Evolutionary conservation across 1,284 basidiomycete species (phyloP).

Genomic region (Jaminaea rosea): DNA sequence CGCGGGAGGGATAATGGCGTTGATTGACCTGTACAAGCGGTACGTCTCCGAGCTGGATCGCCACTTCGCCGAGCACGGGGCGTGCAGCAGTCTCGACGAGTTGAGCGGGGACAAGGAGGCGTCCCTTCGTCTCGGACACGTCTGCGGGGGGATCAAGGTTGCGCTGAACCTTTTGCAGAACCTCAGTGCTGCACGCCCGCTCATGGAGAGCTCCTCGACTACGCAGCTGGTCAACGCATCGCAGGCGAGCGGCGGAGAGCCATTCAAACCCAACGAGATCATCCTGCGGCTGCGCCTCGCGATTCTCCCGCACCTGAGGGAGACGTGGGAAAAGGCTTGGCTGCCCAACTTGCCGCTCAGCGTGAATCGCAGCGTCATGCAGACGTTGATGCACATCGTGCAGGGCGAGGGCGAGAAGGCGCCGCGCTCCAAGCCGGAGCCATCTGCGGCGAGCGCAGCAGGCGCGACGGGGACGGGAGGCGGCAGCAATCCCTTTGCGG

Average conservation of each 20-base stretch:
- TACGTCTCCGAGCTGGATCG: constrained; percentile 58
- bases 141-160: constrained; percentile 71
- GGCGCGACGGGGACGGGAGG: constrained; percentile 8
- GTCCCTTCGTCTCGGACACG: constrained; percentile 53
- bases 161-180: constrained; percentile 68
- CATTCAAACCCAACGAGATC: constrained; percentile 77
- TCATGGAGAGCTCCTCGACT: constrained; percentile 80
- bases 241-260: constrained; percentile 40
- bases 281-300: constrained; percentile 69
- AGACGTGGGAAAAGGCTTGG: constrained; percentile 79
- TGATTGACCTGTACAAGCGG: constrained; percentile 58
- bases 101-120: constrained; percentile 17
- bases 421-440: constrained; percentile 10
- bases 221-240: constrained; percentile 51
- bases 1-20: constrained; percentile 62
- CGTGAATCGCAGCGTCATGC: constrained; percentile 58
- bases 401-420: constrained; percentile 57
- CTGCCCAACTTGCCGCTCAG: constrained; percentile 60
- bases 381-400: constrained; percentile 70
- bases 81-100: constrained; percentile 10
- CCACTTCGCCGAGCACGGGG: constrained; percentile 52
- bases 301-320: constrained; percentile 60
- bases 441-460: constrained; percentile 9
- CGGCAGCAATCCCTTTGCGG: constrained; percentile 1
- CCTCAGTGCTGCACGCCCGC: constrained; percentile 66